phyloP scores from a whole-genome alignment of 2,329 filamentous ascomycete species.

The Xylariaceae sp. region DNA sequence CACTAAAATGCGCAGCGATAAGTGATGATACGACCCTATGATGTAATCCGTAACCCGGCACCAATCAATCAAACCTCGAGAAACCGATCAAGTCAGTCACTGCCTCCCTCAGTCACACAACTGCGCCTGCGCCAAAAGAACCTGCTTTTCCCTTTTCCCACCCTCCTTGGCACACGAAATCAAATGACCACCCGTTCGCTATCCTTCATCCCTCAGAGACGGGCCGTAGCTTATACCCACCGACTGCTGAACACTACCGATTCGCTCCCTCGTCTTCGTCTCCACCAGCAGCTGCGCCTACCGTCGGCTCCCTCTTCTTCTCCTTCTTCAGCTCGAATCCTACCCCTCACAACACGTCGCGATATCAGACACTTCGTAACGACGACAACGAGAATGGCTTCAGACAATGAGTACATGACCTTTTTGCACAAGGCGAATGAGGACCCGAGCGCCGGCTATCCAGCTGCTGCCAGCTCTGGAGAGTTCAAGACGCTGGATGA shows the following conservation, averaged over 20 bases:
- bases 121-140: not conserved
- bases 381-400: slow-evolving; percentile 50
- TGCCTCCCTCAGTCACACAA: not conserved
- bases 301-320: not conserved
- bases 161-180: not conserved
- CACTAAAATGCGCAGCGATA: not conserved
- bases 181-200: slow-evolving; percentile 17
- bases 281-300: not conserved
- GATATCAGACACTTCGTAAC: not conserved
- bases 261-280: not conserved
- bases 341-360: slow-evolving; percentile 1
- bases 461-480: slow-evolving; percentile 28
- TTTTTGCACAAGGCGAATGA: slow-evolving; percentile 86
- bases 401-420: slow-evolving; percentile 75
- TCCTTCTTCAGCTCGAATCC: not conserved
- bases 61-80: slow-evolving; percentile 8
- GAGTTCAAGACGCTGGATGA: slow-evolving; percentile 49
- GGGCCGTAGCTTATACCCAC: not conserved
- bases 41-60: slow-evolving; percentile 22
- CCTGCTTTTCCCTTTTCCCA: not conserved
- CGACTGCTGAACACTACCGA: not conserved
- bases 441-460: slow-evolving; percentile 60
- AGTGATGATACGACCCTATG: not conserved
- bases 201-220: not conserved
- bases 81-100: slow-evolving; percentile 4